Conservation (phyloP, 352 stramenopile species). For the Ophiocytium majus region DNA sequence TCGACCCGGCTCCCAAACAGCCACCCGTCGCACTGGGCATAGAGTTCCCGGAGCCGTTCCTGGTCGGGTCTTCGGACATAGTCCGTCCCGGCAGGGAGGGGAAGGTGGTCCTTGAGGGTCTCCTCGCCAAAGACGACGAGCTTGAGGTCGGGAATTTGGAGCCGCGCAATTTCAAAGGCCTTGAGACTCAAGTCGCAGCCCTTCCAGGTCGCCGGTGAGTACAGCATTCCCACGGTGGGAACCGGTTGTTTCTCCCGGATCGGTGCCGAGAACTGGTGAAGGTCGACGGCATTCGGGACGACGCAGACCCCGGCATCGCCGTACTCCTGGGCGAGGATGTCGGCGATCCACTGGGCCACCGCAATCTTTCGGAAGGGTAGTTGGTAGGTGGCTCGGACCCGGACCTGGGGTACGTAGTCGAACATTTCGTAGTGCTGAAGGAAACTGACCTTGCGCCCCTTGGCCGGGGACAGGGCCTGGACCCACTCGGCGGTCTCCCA, state of each 20-base stretch:
- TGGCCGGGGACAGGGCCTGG: neutral
- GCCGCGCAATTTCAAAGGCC: neutral
- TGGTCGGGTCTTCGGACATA: neutral
- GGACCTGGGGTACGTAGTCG: neutral
- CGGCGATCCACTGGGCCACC: neutral
- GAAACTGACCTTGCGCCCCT: neutral
- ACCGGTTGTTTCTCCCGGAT: neutral
- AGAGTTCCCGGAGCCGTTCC: neutral
- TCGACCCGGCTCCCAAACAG: neutral
- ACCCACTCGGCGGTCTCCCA: slow-evolving; percentile 15
- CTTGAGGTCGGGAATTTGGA: neutral
- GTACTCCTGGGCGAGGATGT: neutral
- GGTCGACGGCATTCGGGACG: neutral
- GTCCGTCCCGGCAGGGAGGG: neutral
- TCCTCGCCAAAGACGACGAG: neutral
- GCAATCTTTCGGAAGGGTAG: neutral
- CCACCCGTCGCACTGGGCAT: neutral
- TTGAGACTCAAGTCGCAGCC: neutral
- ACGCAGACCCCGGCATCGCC: neutral
- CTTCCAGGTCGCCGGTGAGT: neutral
- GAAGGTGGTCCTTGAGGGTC: neutral
- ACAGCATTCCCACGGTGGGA: slow-evolving; percentile 4
- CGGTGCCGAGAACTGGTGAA: neutral
- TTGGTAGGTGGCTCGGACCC: neutral
- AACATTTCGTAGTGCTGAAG: neutral